Evolutionary conservation across 2,329 filamentous ascomycete species (phyloP), one percentile per base, ranked within the genome.

Genomic region (Pyrenophora graminea): DNA sequence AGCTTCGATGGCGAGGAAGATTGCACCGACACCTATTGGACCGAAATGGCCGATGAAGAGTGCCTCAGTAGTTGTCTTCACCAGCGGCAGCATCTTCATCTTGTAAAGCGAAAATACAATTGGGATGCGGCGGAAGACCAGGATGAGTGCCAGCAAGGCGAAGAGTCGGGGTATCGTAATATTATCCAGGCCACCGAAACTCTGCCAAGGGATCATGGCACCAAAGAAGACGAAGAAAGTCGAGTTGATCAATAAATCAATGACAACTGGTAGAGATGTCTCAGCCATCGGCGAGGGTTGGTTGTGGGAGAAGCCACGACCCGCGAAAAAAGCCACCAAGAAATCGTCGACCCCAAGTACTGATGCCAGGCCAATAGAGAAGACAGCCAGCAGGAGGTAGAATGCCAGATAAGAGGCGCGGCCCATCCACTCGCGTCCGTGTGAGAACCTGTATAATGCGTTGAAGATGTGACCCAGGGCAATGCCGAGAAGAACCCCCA

Each of bases 211-310:
- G 2, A 83, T 79, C 56, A 81, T 79, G 2, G 80, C 73, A 17
- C 82, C 81, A 27, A 83, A 80, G 64, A 82, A 83, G 41, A 83
- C 74, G 54, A 84, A 84, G 72, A 83, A 77, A 15, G 76, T 75
- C 7, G 75, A 78, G 61, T 83, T 84, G 53, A 84, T 76, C 37
- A 84, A 68, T n/a, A 83, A 63, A 56, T 84, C 81, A 45, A 83
- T 76, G 39, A 84, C 74, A 9, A 76, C 67, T 0, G 79, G 78
- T 1, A 84, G 72, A 2, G 77, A 68, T 0, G 78, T 74, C 30
- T 76, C 72, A 5, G 73, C 71, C 36, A 75, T 76, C 2, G 75
- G 70, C 48, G 80, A 82, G 74, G 80, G 82, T 31, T 81, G 80
- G 51, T 80, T 79, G 47, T 80, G 77, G 1, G 79, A 77, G 59